These are phyloP conservation scores for Xylaria intraflava DNA, from an alignment of 495 filamentous ascomycete genomes.

Conservation along the genomic window DNA sequence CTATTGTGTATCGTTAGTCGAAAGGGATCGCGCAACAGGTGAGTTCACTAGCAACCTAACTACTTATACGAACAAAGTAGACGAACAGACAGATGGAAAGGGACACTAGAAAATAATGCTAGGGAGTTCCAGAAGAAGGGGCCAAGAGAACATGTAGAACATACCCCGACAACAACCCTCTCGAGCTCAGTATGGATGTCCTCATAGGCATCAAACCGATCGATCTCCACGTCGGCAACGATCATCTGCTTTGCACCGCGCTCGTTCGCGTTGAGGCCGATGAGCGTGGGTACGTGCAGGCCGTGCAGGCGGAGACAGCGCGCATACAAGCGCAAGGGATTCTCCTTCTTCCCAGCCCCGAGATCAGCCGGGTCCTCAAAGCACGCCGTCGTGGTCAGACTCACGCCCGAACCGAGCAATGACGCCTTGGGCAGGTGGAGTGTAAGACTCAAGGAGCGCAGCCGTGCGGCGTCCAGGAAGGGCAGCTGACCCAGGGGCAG, in stretches of 20 bases:
- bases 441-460: constrained; percentile 35
- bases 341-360: constrained; percentile 1
- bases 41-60: neutral
- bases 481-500: constrained; percentile 23
- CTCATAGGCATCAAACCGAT: constrained; percentile 27
- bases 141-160: constrained; percentile 7
- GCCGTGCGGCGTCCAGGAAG: constrained; percentile 20
- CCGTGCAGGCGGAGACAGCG: constrained; percentile 32
- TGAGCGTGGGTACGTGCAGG: constrained; percentile 49
- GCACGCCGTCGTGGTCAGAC: constrained; percentile 32
- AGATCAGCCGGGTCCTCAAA: constrained; percentile 14
- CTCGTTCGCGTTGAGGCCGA: constrained; percentile 58
- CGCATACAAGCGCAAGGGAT: constrained; percentile 21
- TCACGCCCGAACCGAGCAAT: constrained; percentile 42
- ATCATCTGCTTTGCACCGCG: constrained; percentile 52
- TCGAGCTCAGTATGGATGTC: constrained; percentile 47
- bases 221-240: constrained; percentile 47
- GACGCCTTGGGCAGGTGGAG: constrained; percentile 47
- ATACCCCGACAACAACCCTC: constrained; percentile 44
- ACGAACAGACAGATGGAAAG: neutral
- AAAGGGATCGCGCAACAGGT: constrained; percentile 5
- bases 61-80: neutral
- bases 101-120: neutral
- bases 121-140: neutral
- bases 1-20: constrained; percentile 23